Evolutionary conservation across 2,329 filamentous ascomycete genomes (phyloP).

Genomic region (Mariannaea elegans): DNA sequence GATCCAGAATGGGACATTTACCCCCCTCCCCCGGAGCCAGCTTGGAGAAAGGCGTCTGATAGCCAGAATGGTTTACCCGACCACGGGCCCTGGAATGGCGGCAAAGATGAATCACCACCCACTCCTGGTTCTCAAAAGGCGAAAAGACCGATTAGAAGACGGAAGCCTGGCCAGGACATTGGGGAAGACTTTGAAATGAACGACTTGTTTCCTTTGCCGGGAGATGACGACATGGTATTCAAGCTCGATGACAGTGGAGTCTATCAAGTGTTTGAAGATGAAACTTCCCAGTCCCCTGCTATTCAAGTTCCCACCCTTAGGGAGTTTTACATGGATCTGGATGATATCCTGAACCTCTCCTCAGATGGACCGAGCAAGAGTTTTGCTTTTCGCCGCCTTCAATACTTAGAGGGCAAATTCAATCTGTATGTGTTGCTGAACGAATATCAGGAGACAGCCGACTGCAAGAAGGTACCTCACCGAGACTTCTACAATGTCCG

Average conservation of each 20-base stretch:
- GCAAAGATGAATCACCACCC: constrained; percentile 19
- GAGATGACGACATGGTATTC: constrained; percentile 75
- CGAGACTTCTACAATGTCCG: constrained; percentile 99
- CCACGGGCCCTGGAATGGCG: constrained; percentile 22
- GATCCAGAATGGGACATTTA: constrained; percentile 86
- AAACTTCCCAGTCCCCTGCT: constrained; percentile 71
- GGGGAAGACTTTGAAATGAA: constrained; percentile 91
- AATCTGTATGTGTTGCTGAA: constrained; percentile 93
- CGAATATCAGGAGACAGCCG: constrained; percentile 96
- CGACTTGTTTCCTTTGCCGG: constrained; percentile 79
- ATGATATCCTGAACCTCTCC: constrained; percentile 85
- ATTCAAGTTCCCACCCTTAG: constrained; percentile 89
- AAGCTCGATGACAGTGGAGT: constrained; percentile 85
- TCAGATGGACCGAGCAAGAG: constrained; percentile 97
- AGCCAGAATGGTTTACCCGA: constrained; percentile 23
- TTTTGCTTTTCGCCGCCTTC: constrained; percentile 92
- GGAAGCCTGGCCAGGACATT: constrained; percentile 90
- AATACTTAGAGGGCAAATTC: constrained; percentile 97
- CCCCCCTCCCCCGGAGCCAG: constrained; percentile 88
- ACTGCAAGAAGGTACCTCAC: constrained; percentile 97
- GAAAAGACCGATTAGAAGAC: constrained; percentile 64
- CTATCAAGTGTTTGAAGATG: constrained; percentile 88
- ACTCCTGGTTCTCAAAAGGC: constrained; percentile 41
- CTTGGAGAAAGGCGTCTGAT: constrained; percentile 66
- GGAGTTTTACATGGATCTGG: constrained; percentile 96